A percentile compares a stretch with the other conserved stretches of the same genome.
phyloP scores from a whole-genome alignment of 257 asterid species.

The Henckelia pumila region DNA sequence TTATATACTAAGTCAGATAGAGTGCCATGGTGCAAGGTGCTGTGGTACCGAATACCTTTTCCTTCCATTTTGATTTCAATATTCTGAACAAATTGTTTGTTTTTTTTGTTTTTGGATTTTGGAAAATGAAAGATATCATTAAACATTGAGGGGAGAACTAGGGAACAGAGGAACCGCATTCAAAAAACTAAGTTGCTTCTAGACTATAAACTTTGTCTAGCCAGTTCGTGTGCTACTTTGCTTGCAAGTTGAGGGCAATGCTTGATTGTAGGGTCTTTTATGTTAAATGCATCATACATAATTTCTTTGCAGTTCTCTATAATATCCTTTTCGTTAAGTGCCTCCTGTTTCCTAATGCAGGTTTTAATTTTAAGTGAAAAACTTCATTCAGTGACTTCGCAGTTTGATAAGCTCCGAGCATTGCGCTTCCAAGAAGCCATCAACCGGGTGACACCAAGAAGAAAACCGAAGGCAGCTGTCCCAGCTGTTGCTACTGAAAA shows the following conservation, averaged over 20 bases:
- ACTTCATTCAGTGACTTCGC: conserved; percentile 82
- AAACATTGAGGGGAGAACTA: no score
- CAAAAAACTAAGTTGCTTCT: no score
- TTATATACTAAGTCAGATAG: not conserved
- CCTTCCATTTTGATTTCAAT: not conserved
- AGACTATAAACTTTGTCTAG: no score
- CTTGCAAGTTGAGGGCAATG: no score
- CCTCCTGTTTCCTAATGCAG: conserved; percentile 36
- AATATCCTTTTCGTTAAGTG: not conserved
- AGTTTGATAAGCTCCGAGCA: conserved; percentile 89
- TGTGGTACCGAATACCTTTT: not conserved
- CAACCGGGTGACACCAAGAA: conserved; percentile 76
- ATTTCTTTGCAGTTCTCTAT: not conserved
- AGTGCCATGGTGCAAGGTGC: conserved; percentile 7
- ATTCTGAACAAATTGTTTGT: no score
- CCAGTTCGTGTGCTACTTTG: no score
- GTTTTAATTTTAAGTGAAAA: conserved; percentile 87
- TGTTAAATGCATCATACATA: not conserved
- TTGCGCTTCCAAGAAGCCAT: conserved; percentile 91
- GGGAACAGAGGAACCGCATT: no score
- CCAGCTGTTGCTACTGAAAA: conserved; percentile 33
- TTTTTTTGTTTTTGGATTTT: no score
- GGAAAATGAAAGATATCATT: no score
- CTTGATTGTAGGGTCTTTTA: not conserved
- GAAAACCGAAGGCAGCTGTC: conserved; percentile 47